phyloP scores from a whole-genome alignment of 768 basidiomycete species.

The Kwoniella sp. region DNA sequence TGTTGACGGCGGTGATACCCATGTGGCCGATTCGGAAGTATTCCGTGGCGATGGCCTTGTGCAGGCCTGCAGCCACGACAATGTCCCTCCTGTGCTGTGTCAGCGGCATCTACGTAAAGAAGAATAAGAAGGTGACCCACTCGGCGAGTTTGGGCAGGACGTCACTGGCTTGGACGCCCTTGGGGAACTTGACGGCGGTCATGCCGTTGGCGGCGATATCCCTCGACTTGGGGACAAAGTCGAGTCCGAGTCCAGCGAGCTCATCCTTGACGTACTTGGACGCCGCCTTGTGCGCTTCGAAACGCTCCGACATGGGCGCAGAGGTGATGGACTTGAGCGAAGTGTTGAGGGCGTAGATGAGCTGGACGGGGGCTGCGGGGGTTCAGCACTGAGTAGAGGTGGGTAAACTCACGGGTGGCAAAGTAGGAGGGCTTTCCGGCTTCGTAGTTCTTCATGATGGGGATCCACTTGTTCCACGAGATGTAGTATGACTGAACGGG shows the following conservation, averaged over 20 bases:
- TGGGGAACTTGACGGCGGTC: constrained; percentile 79
- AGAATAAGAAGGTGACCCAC: constrained; percentile 27
- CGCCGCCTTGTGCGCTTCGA: constrained; percentile 67
- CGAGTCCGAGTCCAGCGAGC: constrained; percentile 65
- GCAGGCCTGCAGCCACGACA: constrained; percentile 82
- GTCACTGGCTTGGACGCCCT: constrained; percentile 70
- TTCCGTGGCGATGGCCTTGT: constrained; percentile 75
- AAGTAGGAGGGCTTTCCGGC: constrained; percentile 76
- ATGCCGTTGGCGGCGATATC: constrained; percentile 82
- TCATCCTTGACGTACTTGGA: constrained; percentile 66
- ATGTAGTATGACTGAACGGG: constrained; percentile 78
- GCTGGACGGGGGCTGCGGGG: constrained; percentile 68
- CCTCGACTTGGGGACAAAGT: constrained; percentile 60
- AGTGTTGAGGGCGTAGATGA: constrained; percentile 85
- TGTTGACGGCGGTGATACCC: constrained; percentile 76
- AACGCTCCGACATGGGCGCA: constrained; percentile 70
- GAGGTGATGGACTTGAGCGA: constrained; percentile 69
- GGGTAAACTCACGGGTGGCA: constrained; percentile 59
- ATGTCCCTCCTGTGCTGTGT: constrained; percentile 62
- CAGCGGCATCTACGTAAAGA: too few relatives aligned
- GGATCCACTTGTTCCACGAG: constrained; percentile 81
- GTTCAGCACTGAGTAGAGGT: background rate
- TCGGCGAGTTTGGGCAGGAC: constrained; percentile 66
- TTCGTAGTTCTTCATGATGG: constrained; percentile 93
- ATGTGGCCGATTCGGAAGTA: constrained; percentile 96